These are phyloP conservation scores for Fermentozyma sake DNA, from an alignment of 1,139 yeast genomes.

Conservation along the genomic window DNA sequence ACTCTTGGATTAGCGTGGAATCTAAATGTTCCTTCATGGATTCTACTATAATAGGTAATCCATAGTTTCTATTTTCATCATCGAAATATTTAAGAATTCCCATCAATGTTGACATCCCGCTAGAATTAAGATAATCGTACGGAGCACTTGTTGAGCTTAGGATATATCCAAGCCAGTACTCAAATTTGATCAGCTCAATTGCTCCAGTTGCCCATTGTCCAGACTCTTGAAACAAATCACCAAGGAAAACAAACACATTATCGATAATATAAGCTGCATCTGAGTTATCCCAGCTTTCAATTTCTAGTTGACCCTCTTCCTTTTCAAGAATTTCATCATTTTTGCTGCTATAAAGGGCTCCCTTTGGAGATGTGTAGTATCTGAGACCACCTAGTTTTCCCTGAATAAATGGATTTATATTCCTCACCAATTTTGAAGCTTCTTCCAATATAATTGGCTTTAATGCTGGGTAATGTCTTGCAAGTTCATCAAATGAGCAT, in stretches of 20 bases:
- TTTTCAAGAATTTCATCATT: slow-evolving; percentile 36
- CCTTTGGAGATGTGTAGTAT: slow-evolving; percentile 40
- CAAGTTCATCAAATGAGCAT: slow-evolving; percentile 70
- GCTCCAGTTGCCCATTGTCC: slow-evolving; percentile 47
- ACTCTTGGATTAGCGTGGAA: slow-evolving; percentile 9
- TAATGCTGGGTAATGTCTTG: slow-evolving; percentile 76
- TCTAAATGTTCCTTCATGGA: slow-evolving; percentile 8
- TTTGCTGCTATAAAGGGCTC: slow-evolving; percentile 37
- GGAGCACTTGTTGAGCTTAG: slow-evolving; percentile 54
- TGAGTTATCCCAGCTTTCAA: slow-evolving; percentile 52
- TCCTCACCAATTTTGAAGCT: slow-evolving; percentile 43
- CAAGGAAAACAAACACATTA: slow-evolving; percentile 42
- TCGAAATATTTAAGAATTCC: slow-evolving; percentile 55
- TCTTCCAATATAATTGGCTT: slow-evolving; percentile 56
- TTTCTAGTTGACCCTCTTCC: slow-evolving; percentile 31
- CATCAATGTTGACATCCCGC: slow-evolving; percentile 48
- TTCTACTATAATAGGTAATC: slow-evolving; percentile 27
- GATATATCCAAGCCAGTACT: slow-evolving; percentile 41
- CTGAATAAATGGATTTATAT: slow-evolving; percentile 37
- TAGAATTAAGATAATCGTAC: slow-evolving; percentile 55
- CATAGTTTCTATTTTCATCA: slow-evolving; percentile 51
- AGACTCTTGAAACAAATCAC: slow-evolving; percentile 43
- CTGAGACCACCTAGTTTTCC: slow-evolving; percentile 32
- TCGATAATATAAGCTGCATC: slow-evolving; percentile 44
- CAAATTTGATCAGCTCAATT: slow-evolving; percentile 36